These are phyloP conservation scores for Xylaria digitata DNA, from an alignment of 2,329 filamentous ascomycete species.

Conservation along the genomic window DNA sequence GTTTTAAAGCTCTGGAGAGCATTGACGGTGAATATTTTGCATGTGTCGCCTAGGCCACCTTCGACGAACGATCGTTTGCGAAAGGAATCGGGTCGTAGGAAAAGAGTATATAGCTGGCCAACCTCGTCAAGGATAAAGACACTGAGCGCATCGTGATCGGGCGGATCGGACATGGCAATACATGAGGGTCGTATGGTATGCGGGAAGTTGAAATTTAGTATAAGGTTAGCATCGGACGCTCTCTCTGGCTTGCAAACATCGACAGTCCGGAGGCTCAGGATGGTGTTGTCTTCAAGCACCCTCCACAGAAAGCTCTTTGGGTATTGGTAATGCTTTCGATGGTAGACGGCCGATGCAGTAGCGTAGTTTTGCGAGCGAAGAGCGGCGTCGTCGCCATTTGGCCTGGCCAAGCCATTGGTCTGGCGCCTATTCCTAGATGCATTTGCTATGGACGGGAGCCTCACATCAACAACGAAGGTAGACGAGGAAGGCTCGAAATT, in stretches of 20 bases:
- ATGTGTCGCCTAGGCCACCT: slow-evolving; percentile 78
- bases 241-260: slow-evolving; percentile 79
- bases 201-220: slow-evolving; percentile 81
- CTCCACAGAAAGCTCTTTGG: slow-evolving; percentile 93
- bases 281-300: slow-evolving; percentile 80
- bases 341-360: slow-evolving; percentile 83
- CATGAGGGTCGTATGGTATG: slow-evolving; percentile 79
- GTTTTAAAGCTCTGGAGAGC: slow-evolving; percentile 77
- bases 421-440: slow-evolving; percentile 58
- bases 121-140: slow-evolving; percentile 75
- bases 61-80: slow-evolving; percentile 75
- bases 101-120: slow-evolving; percentile 84
- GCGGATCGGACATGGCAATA: slow-evolving; percentile 82
- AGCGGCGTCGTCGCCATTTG: slow-evolving; percentile 72
- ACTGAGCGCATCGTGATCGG: slow-evolving; percentile 69
- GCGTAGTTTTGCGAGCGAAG: slow-evolving; percentile 82
- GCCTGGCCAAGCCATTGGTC: slow-evolving; percentile 52
- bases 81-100: slow-evolving; percentile 85
- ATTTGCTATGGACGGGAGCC: slow-evolving; percentile 68
- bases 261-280: slow-evolving; percentile 84
- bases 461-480: slow-evolving; percentile 76
- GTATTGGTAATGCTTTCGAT: slow-evolving; percentile 78
- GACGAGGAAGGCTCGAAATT: slow-evolving; percentile 79
- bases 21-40: slow-evolving; percentile 78
- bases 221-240: slow-evolving; percentile 76